phyloP scores from a whole-genome alignment of 1,284 basidiomycete genomes.

The Melampsora allii-populina region DNA sequence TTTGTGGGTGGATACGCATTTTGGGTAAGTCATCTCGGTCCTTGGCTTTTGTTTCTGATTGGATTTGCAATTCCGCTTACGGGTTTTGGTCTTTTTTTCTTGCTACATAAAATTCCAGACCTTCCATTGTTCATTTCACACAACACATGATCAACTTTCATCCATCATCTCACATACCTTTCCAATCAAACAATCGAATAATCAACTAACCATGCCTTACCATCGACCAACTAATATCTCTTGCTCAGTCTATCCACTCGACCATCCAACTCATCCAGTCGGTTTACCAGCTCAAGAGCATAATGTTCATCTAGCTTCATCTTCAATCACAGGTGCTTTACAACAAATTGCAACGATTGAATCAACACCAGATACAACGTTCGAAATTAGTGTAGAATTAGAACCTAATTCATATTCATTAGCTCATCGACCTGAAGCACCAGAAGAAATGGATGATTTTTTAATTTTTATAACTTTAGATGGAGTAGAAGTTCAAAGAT shows the following conservation, averaged over 20 bases:
- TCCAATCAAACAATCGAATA: background rate
- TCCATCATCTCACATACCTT: background rate
- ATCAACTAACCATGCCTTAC: conserved; percentile 7
- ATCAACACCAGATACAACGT: conserved; percentile 10
- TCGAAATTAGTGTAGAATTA: conserved; percentile 20
- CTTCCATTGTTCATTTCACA: too few species aligned
- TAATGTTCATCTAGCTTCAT: conserved; percentile 17
- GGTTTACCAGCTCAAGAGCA: conserved; percentile 15
- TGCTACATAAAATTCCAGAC: too few species aligned
- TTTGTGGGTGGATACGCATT: too few species aligned
- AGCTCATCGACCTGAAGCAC: conserved; percentile 5
- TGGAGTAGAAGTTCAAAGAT: conserved; percentile 18
- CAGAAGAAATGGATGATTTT: conserved; percentile 18
- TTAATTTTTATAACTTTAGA: conserved; percentile 25
- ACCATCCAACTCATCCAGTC: conserved; percentile 9
- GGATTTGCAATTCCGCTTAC: too few species aligned
- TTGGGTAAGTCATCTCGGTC: too few species aligned
- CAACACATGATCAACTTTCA: too few species aligned
- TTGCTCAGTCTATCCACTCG: conserved; percentile 18
- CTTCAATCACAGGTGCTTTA: conserved; percentile 6
- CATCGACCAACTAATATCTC: conserved; percentile 2
- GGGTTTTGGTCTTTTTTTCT: too few species aligned
- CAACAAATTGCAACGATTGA: conserved; percentile 29
- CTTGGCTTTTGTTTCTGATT: too few species aligned
- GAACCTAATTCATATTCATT: conserved; percentile 15